A percentile compares a stretch with the other conserved stretches of the same genome.
phyloP scores from a whole-genome alignment of 2,329 filamentous ascomycete genomes.

The Penicillium digitatum region DNA sequence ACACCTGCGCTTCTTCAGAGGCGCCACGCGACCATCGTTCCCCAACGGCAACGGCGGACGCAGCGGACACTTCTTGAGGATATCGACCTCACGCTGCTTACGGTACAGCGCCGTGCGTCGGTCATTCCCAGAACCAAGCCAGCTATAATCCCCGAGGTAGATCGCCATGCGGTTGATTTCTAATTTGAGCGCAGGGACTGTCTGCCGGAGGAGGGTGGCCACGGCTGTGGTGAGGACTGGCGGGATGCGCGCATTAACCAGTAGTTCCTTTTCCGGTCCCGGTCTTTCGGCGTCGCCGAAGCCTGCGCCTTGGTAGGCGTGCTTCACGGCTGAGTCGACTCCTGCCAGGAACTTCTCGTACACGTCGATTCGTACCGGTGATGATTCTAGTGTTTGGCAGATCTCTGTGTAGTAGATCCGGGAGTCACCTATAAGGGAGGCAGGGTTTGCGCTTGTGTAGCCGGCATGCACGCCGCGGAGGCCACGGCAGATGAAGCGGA shows the following conservation, averaged over 20 bases:
- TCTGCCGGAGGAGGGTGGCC: conserved; percentile 46
- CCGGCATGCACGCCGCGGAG: conserved; percentile 54
- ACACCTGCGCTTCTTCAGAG: conserved; percentile 45
- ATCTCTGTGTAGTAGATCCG: conserved; percentile 50
- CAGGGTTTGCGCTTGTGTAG: conserved; percentile 37
- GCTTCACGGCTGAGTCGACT: conserved; percentile 62
- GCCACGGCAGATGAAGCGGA: conserved; percentile 65
- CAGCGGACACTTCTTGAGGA: conserved; percentile 50
- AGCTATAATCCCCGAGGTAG: conserved; percentile 67
- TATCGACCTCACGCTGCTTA: conserved; percentile 56
- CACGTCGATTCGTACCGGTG: conserved; percentile 57
- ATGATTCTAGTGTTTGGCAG: conserved; percentile 50
- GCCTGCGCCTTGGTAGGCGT: conserved; percentile 50
- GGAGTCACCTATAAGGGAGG: conserved; percentile 37
- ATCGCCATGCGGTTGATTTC: conserved; percentile 63
- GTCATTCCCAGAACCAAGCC: conserved; percentile 64
- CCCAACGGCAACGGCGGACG: conserved; percentile 15
- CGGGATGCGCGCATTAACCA: conserved; percentile 52
- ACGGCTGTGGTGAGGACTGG: conserved; percentile 50
- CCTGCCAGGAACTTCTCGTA: conserved; percentile 63
- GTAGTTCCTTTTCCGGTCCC: conserved; percentile 51
- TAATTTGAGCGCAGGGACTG: conserved; percentile 54
- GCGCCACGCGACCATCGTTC: conserved; percentile 5
- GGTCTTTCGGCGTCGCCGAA: conserved; percentile 46
- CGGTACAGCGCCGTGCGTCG: conserved; percentile 57